Evolutionary conservation across 305 asterid genomes (phyloP), one percentile per base, ranked within the genome.

Genomic region (Rubia balearica): DNA sequence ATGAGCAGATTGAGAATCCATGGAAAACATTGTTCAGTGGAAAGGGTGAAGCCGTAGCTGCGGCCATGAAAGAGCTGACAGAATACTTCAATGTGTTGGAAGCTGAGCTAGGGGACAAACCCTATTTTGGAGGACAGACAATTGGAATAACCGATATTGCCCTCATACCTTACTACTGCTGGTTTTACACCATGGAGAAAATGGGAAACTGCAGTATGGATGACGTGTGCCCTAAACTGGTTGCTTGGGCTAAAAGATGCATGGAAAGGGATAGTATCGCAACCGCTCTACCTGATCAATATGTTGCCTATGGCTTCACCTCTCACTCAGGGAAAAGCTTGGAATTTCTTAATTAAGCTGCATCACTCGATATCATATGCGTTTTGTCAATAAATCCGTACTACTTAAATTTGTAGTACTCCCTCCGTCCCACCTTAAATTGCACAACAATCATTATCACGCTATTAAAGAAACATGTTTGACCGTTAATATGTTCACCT

Each of bases 231-330:
- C 76, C 83, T 1, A 76, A 80, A 21, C 66, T 80, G 22, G n/a
- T 17, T 12, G 69, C 65, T 24, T 80, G 81, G 83, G 78, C 19
- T 7, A 62, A 80, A 56, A 76, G 72, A 61, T 80, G 83, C 61
- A 42, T 45, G 59, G 46, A 51, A 16, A 80, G 22, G 71, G 74
- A 73, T 30, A 75, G 61, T 6, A 80, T 80, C 0, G 36, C 81
- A 22, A 63, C 70, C 40, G 46, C 53, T 7, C 46, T 80, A 3
- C 65, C 43, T n/a, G 76, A 73, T 17, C 74, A 70, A 68, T 66
- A 60, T 12, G 74, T 66, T 56, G 51, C 71, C 2, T 65, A 38
- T 59, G 76, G 73, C 33, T 61, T 69, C 70, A 63, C 38, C 19
- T 66, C 36, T 19, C 17, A 24, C 10, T 45, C 8, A 65, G 21